phyloP scores from a whole-genome alignment of 2,329 filamentous ascomycete genomes.

The Paecilomyces niveus region DNA sequence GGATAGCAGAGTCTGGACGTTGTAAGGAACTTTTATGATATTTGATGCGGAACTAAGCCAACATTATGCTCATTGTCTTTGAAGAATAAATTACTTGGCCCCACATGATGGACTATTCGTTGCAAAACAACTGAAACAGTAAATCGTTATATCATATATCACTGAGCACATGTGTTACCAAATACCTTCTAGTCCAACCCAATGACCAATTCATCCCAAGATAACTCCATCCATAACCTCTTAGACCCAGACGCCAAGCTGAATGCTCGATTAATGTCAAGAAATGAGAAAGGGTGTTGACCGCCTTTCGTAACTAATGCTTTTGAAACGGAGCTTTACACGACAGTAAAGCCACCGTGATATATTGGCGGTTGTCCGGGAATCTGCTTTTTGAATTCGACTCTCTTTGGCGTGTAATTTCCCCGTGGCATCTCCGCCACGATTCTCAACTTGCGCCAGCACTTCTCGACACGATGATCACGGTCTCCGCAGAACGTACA shows the following conservation, averaged over 20 bases:
- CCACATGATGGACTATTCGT: background rate
- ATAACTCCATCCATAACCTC: background rate
- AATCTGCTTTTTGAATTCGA: constrained; percentile 14
- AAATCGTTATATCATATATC: background rate
- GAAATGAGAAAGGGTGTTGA: background rate
- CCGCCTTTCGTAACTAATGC: background rate
- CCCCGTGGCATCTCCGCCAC: constrained; percentile 17
- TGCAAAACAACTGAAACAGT: background rate
- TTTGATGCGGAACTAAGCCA: too few relatives aligned
- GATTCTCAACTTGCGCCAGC: constrained; percentile 17
- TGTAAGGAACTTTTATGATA: too few relatives aligned
- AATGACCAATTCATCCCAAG: background rate
- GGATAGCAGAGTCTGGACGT: too few relatives aligned
- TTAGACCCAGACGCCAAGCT: background rate
- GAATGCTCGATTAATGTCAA: background rate
- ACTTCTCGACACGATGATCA: constrained; percentile 14
- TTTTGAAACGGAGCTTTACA: background rate
- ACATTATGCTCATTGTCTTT: too few relatives aligned
- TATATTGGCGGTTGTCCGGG: constrained; percentile 17
- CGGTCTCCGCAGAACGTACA: constrained; percentile 18
- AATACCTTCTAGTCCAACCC: background rate
- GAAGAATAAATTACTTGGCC: too few relatives aligned
- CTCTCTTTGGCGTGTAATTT: constrained; percentile 14
- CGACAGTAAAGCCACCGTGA: constrained; percentile 16
- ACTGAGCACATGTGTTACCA: background rate